These are phyloP conservation scores for Rozella allomycis DNA, from an alignment of 371 early-diverging fungal genomes.

Conservation along the genomic window DNA sequence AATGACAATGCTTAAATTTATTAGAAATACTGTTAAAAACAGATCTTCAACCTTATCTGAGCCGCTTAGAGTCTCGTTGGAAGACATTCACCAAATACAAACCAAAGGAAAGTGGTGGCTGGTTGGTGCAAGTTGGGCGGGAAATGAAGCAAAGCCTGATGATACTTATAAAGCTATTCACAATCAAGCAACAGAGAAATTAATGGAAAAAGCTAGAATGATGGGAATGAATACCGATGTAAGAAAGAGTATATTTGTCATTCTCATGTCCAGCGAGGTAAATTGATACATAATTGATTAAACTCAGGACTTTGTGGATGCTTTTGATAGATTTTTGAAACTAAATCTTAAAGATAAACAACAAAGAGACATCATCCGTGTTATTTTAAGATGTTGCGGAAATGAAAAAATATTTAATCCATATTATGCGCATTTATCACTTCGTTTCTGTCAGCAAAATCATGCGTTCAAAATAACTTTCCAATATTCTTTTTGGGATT, in stretches of 20 bases:
- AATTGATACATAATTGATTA: constrained; percentile 3
- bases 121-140: constrained; percentile 25
- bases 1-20: background rate
- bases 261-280: constrained; percentile 71
- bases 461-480: constrained; percentile 73
- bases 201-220: constrained; percentile 53
- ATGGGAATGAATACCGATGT: constrained; percentile 91
- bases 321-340: constrained; percentile 58
- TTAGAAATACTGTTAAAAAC: background rate
- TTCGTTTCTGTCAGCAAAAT: constrained; percentile 43
- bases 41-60: background rate
- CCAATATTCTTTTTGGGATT: constrained; percentile 84
- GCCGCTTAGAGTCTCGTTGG: constrained; percentile 58
- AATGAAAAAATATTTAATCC: constrained; percentile 79
- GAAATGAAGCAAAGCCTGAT: constrained; percentile 4
- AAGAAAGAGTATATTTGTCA: constrained; percentile 70
- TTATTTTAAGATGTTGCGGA: constrained; percentile 65
- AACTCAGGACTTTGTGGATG: constrained; percentile 65
- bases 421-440: constrained; percentile 69
- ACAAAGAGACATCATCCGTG: constrained; percentile 79
- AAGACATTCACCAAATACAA: constrained; percentile 59
- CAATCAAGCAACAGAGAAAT: constrained; percentile 4
- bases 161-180: constrained; percentile 1
- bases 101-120: constrained; percentile 49
- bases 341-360: constrained; percentile 66